Evolutionary conservation across 768 basidiomycete genomes (phyloP), one percentile per base, ranked within the genome.

Genomic region (Ramaria sp.): DNA sequence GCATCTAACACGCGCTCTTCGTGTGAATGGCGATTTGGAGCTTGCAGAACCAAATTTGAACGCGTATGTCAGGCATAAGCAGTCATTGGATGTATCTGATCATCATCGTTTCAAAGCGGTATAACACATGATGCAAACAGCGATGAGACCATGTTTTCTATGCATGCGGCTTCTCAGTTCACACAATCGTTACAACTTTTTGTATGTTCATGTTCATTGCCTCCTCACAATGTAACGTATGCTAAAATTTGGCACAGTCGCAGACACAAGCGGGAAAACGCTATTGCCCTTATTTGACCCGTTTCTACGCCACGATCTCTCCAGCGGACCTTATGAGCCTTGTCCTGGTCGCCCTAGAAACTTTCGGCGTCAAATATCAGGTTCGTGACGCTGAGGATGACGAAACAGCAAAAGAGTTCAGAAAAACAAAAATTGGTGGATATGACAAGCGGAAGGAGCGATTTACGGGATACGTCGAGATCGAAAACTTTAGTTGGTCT

Each of bases 101-200:
- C 4, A 4, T 3, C 38, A 24, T 39, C 20, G 52, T 45, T 27
- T 45, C 39, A 32, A 48, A 67, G 64, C 53, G 61, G 65, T 22
- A 64, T 55, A 49, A 60, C 52, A n/a, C 65, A 69, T 36, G 79
- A 81, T 56, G 68, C 64, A 5, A 83, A 88, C 52, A 79, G 71
- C 13, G 83, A 85, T 60, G 66, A 74, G 41, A 68, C 76, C 57
- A 85, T 86, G 82, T 65, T 73, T 24, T 73, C 81, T 3, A 75
- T 73, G 57, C 3, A 70, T 73, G 8, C 72, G 73, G 48, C 70
- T 71, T 81, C 85, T 0, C 86, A 88, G 60, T 93, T 93, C 66
- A 88, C 88, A 0, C 85, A 88, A 61, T 73, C 81, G 0, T 73
- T 93, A 16, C 77, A 88, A 71, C 76, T 92, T 50, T 92, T 91